Conservation (phyloP, 495 filamentous ascomycete genomes). For the Trichoderma reesei region DNA sequence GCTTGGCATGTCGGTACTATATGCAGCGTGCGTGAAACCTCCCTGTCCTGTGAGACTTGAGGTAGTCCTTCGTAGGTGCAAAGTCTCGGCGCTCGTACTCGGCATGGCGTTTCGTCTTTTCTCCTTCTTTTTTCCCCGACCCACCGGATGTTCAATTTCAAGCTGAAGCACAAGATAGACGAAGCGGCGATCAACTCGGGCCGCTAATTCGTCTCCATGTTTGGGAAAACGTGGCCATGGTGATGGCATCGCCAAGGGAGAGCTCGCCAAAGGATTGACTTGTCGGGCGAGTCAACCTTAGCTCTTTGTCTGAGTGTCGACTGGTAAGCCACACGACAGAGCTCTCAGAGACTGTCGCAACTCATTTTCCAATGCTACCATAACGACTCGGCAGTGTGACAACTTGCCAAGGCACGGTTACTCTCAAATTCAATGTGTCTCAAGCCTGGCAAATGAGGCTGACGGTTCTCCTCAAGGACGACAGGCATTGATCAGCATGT, state of each 20-base stretch:
- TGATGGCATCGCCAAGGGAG: not conserved
- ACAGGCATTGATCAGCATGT: no score
- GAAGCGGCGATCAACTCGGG: not conserved
- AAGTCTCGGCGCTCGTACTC: not conserved
- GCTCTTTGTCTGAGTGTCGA: no score
- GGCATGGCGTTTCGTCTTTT: not conserved
- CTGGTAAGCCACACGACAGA: no score
- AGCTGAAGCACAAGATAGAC: not conserved
- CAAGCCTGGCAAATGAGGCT: no score
- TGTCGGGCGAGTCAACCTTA: no score
- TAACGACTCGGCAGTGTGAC: no score
- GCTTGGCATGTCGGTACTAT: not conserved
- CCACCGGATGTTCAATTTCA: not conserved
- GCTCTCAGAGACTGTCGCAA: no score
- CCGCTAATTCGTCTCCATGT: conserved; percentile 1
- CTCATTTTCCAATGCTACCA: no score
- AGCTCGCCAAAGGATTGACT: not conserved
- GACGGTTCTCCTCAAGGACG: no score
- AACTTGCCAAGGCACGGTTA: no score
- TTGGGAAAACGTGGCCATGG: not conserved
- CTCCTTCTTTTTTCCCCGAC: not conserved
- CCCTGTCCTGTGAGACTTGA: not conserved
- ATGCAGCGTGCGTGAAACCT: not conserved
- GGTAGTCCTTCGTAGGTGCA: no score
- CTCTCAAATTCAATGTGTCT: no score